These are phyloP conservation scores for Pterocarpus santalinus DNA, from an alignment of 306 rosid species.

Conservation along the genomic window DNA sequence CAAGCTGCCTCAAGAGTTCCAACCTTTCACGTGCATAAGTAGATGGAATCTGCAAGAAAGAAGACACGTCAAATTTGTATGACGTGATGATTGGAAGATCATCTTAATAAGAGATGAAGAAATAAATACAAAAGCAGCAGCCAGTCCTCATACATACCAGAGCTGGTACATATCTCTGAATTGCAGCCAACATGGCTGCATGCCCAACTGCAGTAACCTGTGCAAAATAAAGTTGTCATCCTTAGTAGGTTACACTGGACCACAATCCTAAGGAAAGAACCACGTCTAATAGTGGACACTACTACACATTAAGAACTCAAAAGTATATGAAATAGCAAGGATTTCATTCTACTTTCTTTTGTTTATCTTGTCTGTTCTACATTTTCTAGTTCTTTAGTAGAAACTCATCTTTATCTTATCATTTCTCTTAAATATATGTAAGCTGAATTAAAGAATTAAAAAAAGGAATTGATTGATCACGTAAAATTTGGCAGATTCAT, in stretches of 20 bases:
- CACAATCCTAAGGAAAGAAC: slow-evolving; percentile 18
- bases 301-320: neutral
- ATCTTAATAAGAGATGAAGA: slow-evolving; percentile 9
- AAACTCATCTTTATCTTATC: slow-evolving; percentile 12
- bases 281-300: slow-evolving; percentile 28
- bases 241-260: slow-evolving; percentile 38
- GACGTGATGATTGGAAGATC: slow-evolving; percentile 6
- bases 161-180: slow-evolving; percentile 96
- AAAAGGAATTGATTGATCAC: slow-evolving; percentile 7
- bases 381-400: slow-evolving; percentile 15
- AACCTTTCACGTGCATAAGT: slow-evolving; percentile 95
- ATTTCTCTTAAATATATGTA: slow-evolving; percentile 27
- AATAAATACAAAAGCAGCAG: slow-evolving; percentile 7
- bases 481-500: slow-evolving; percentile 20
- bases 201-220: slow-evolving; percentile 99
- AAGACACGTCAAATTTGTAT: slow-evolving; percentile 25
- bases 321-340: slow-evolving; percentile 38
- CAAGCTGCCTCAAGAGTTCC: slow-evolving; percentile 92
- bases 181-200: slow-evolving; percentile 99
- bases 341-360: slow-evolving; percentile 11
- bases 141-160: slow-evolving; percentile 62
- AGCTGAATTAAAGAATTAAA: neutral
- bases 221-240: slow-evolving; percentile 42
- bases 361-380: neutral
- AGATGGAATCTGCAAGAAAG: slow-evolving; percentile 85